Evolutionary conservation across 2,329 filamentous ascomycete species (phyloP), one percentile per base, ranked within the genome.

Genomic region (Colletotrichum spaethianum): DNA sequence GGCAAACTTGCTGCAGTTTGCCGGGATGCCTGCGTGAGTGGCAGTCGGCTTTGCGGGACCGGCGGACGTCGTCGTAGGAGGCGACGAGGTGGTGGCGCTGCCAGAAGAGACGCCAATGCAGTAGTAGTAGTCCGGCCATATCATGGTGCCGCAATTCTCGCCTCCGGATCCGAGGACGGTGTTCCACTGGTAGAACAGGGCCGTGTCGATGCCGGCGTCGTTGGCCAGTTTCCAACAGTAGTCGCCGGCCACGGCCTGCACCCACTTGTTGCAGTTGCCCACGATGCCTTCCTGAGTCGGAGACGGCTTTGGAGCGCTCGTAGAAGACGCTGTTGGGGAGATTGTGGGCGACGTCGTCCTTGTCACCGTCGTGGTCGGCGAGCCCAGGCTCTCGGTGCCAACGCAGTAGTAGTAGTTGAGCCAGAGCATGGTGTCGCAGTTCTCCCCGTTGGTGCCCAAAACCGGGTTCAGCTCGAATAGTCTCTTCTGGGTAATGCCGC

Each of bases 331-430:
- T 23, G 42, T 46, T 46, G 42, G 42, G 42, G 42, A 23, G 42
- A 23, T 16, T 46, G 42, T 46, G 42, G 63, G 53, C 4, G 67
- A 67, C 14, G 53, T 4, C 33, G 63, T 66, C 14, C 44, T 8
- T n/a, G 63, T 40, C 16, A 42, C n/a, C 44, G 63, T 59, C 31
- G 63, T 48, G 9, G 53, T 33, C 14, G 63, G 63, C 14, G 9
- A 1, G 20, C 63, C 55, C 53, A 8, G 40, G 7, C 42, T 46
- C 42, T 46, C 42, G 23, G 18, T 12, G n/a, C 42, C 72, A 14
- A 78, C 67, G 63, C 78, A 79, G 70, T 79, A 79, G 23, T 72
- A 75, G 36, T 79, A 75, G 20, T 67, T 66, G 4, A 73, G 53
- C 76, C 73, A 77, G 38, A 78, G 66, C 14, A 66, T 56, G 9